Evolutionary conservation across 805 yeast genomes (phyloP).

Genomic region (Monosporozyma aquatica): DNA sequence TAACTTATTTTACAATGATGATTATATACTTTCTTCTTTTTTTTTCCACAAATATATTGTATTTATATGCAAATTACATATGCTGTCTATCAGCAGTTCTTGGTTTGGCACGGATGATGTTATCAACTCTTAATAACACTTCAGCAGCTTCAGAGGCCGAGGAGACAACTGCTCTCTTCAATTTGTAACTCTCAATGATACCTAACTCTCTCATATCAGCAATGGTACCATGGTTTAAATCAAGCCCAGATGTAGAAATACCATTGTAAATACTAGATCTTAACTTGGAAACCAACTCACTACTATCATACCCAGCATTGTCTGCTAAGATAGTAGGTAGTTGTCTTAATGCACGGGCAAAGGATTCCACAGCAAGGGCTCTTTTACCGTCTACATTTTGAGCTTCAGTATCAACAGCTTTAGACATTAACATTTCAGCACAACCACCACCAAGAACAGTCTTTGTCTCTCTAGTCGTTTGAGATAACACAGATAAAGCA

Average conservation of each 20-base stretch:
- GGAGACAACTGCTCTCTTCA: constrained; percentile 87
- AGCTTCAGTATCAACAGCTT: constrained; percentile 88
- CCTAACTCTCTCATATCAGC: constrained; percentile 95
- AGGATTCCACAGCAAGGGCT: constrained; percentile 88
- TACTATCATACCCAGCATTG: constrained; percentile 93
- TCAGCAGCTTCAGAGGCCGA: constrained; percentile 98
- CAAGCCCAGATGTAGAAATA: constrained; percentile 83
- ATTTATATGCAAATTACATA: constrained; percentile 13
- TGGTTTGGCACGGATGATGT: constrained; percentile 93
- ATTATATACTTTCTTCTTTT: too few relatives aligned
- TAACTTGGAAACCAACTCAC: constrained; percentile 82
- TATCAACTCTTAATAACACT: constrained; percentile 89
- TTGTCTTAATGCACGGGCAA: constrained; percentile 88
- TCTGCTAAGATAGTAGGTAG: constrained; percentile 93
- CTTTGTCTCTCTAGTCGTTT: constrained; percentile 85
- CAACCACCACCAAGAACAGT: constrained; percentile 94
- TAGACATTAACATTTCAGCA: constrained; percentile 92
- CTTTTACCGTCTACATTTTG: constrained; percentile 89
- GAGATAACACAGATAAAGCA: constrained; percentile 89
- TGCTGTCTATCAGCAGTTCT: constrained; percentile 84
- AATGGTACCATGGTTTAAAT: constrained; percentile 70
- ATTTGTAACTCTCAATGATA: constrained; percentile 83
- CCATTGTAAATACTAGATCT: constrained; percentile 84
- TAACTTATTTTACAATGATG: too few relatives aligned
- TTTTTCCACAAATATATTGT: too few relatives aligned